phyloP scores from a whole-genome alignment of 78 protist species.

The Dictyostelium intermedium region DNA sequence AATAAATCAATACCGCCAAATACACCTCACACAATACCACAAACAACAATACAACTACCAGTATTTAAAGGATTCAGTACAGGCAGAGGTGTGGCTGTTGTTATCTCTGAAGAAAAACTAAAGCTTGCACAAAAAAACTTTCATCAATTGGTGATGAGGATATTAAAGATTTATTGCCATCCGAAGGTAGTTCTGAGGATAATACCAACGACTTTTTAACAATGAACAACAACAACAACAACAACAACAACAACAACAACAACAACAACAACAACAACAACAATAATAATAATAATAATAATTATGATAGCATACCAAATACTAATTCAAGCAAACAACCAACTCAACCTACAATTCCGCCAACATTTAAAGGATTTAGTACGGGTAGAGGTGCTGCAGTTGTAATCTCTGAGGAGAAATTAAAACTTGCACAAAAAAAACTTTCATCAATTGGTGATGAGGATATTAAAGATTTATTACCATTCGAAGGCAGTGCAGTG shows the following conservation, averaged over 20 bases:
- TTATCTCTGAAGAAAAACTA: not conserved
- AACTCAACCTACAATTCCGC: not conserved
- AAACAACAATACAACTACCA: not conserved
- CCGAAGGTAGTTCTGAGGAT: not conserved
- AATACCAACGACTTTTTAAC: not conserved
- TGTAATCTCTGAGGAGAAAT: not conserved
- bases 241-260: not conserved
- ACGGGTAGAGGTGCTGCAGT: not conserved
- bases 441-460: not conserved
- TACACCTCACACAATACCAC: not conserved
- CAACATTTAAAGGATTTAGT: not conserved
- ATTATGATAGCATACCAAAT: too few relatives aligned
- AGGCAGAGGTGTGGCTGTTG: not conserved
- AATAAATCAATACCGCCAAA: not conserved
- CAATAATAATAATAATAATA: not conserved
- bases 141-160: not conserved
- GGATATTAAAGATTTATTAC: not conserved
- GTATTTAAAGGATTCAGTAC: not conserved
- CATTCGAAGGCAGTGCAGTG: not conserved
- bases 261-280: not conserved
- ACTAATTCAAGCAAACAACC: not conserved
- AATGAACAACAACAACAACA: not conserved
- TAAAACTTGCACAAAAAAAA: not conserved
- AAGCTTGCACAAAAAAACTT: not conserved
- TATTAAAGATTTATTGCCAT: not conserved